Base-by-base conservation (phyloP, 345 rosid species). In the Alliaria petiolata region DNA sequence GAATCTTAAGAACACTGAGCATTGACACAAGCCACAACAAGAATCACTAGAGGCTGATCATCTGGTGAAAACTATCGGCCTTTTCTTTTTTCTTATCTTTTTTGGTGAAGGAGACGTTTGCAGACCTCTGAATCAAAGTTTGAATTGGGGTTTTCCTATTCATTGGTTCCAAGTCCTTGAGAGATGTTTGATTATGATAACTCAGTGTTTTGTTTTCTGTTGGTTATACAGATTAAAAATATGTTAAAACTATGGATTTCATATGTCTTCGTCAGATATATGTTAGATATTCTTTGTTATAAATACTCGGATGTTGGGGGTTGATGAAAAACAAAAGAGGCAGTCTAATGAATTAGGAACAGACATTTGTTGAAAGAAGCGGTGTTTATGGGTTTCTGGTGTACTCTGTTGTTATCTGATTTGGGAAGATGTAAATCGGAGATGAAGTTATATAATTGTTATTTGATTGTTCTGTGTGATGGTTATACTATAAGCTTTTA, bases 1-100 rank as follows among this genome's bases (percentile, higher is more conserved):
- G 35, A 85, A 78, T 56, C 70, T 88, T 70, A 88, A 86, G 86
- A 88, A 81, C 44, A 52, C 25, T 2, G 80, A 69, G 61, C 31
- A 57, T 40, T 70, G 54, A 25, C 34, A 28, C 49, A 57, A 43
- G 61, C 44, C 22, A 45, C 57, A 16, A 35, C 30, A 28, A 73
- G 36, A 50, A 59, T 43, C 58, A 68, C 50, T 14, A 45, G 17
- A 31, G 33, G 64, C 26, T 35, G 36, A 52, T 44, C 58, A 64
- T 22, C 20, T 57, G 72, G 72, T 51, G 72, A 67, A 52, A 60
- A 15, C 31, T 11, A 10, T 51, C 35, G 51, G 44, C 38, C 12
- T 44, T n/a, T 16, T 43, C 30, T 52, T 31, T 52, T 15, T 52
- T 42, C 28, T 25, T 8, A 14, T 51, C 3, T 65, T 46, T 28